These are phyloP conservation scores for Tricholoma flavovirens DNA, from an alignment of 768 basidiomycete species.

Conservation along the genomic window DNA sequence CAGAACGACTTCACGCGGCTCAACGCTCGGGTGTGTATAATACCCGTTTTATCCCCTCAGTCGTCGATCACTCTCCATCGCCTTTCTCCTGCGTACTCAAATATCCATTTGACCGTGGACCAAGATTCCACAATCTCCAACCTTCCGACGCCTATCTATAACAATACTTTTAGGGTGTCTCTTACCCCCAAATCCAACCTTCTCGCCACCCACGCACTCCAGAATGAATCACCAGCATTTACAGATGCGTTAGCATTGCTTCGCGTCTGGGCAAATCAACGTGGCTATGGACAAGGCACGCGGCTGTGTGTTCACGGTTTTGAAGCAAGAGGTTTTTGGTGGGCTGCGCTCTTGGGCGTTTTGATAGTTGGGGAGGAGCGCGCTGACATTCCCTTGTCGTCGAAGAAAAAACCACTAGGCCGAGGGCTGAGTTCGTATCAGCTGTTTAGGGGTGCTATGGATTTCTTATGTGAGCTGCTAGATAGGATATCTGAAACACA, in stretches of 20 bases:
- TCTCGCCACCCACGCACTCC: conserved; percentile 45
- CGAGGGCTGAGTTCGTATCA: conserved; percentile 87
- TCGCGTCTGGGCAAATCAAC: conserved; percentile 85
- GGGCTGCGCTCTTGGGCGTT: conserved; percentile 57
- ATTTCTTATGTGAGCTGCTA: conserved; percentile 64
- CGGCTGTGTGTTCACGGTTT: conserved; percentile 63
- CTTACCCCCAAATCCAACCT: conserved; percentile 47
- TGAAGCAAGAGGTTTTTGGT: conserved; percentile 61
- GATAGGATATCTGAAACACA: background rate
- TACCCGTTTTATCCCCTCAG: conserved; percentile 55
- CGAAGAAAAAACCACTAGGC: conserved; percentile 57
- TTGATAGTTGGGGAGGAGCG: conserved; percentile 65
- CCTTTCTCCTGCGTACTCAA: conserved; percentile 71
- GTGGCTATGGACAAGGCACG: conserved; percentile 64
- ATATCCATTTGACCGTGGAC: conserved; percentile 28
- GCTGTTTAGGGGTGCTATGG: conserved; percentile 77
- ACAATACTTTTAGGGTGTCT: conserved; percentile 59
- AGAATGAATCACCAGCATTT: conserved; percentile 58
- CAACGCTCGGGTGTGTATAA: conserved; percentile 66
- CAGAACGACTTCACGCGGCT: conserved; percentile 58
- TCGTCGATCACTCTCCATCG: conserved; percentile 63
- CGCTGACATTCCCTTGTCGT: conserved; percentile 22
- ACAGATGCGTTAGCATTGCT: conserved; percentile 71
- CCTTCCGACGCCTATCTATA: conserved; percentile 72
- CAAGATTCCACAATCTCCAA: conserved; percentile 20